Evolutionary conservation across 2,329 filamentous ascomycete species (phyloP), one percentile per base, ranked within the genome.

Genomic region (Hymenoscyphus occultus): DNA sequence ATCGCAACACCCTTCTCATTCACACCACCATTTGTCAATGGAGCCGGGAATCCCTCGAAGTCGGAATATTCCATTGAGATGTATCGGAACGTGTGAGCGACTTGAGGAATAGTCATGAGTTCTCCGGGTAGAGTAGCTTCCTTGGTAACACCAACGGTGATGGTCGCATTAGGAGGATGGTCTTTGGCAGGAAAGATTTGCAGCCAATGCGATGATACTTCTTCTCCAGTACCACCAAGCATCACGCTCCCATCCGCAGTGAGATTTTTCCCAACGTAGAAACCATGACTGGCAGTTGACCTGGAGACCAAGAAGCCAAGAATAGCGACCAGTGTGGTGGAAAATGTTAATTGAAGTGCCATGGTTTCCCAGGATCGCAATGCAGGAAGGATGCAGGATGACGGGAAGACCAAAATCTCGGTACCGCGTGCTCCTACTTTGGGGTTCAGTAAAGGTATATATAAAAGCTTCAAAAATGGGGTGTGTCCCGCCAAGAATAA

Each of bases 131-230:
- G 10, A 22, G 39, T 14, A 12, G 56, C 56, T 22, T 58, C 56
- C 56, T 39, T 9, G 13, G 56, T 58, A 13, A 58, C 56, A 39
- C 56, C 56, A 58, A 58, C 32, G 14, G 32, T 58, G 16, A 58
- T 58, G 5, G 56, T 58, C 32, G 56, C 56, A 39, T 58, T 58
- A n/a, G 32, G 28, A 7, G 56, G 32, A 16, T 58, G 31, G 39
- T 58, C 56, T 22, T 35, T 58, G 12, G 56, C 56, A 2, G 56
- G 56, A 31, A 58, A 58, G 14, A 58, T 58, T 22, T 58, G 56
- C 39, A 58, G 56, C 56, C 56, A 58, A 32, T 58, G 56, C 10
- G 56, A 58, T 9, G 56, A 58, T 35, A 58, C 56, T 58, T 58
- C 56, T 58, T 58, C 56, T 5, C 56, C 56, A 19, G 56, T 58